Evolutionary conservation across 2,329 filamentous ascomycete genomes (phyloP).

Genomic region (Colletotrichum shisoi): DNA sequence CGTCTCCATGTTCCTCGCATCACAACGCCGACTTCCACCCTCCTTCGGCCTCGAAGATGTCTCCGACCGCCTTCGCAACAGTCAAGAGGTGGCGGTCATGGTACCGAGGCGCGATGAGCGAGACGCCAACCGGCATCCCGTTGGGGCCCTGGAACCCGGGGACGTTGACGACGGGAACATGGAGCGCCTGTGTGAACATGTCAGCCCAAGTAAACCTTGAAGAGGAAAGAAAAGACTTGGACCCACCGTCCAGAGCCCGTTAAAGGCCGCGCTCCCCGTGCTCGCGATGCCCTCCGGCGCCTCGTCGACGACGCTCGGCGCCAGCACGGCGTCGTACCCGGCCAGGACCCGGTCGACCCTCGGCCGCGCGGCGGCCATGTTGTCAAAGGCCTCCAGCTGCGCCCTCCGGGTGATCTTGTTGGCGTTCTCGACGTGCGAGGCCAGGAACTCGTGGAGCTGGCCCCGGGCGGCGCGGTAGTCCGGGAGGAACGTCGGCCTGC

Average conservation of each 20-base stretch:
- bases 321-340: constrained; percentile 62
- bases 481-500: constrained; percentile 60
- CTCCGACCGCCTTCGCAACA: constrained; percentile 51
- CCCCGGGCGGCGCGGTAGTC: constrained; percentile 61
- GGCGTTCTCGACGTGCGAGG: constrained; percentile 61
- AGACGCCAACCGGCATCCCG: constrained; percentile 67
- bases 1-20: neutral
- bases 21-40: constrained; percentile 44
- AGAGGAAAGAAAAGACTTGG: no score
- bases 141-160: constrained; percentile 65
- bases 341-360: constrained; percentile 58
- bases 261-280: constrained; percentile 65
- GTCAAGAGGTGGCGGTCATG: constrained; percentile 55
- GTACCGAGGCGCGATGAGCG: constrained; percentile 59
- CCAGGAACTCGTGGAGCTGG: constrained; percentile 56
- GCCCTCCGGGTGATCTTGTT: constrained; percentile 54
- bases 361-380: constrained; percentile 58
- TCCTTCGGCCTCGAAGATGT: constrained; percentile 48
- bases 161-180: constrained; percentile 70
- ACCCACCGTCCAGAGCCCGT: constrained; percentile 61
- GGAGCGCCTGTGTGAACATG: constrained; percentile 57
- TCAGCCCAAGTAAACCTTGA: constrained; percentile 19
- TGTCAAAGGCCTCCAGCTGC: constrained; percentile 63
- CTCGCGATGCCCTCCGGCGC: constrained; percentile 60
- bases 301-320: constrained; percentile 65